Percentiles rank a stretch among this genome's conserved stretches.
These are phyloP conservation scores for Andrographis paniculata DNA, from an alignment of 305 asterid species.

Conservation along the genomic window DNA sequence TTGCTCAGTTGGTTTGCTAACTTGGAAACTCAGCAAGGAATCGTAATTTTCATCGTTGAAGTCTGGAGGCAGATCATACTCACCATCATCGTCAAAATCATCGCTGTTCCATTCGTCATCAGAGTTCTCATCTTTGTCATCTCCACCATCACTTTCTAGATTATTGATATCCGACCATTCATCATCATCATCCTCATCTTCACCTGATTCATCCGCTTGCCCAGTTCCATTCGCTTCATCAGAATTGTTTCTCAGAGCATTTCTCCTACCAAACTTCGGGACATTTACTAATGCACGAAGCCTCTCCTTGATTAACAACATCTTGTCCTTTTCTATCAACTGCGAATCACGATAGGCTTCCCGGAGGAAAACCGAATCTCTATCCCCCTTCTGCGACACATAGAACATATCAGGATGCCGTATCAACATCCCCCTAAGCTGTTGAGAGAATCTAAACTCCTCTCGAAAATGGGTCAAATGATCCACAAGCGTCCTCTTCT, in stretches of 20 bases:
- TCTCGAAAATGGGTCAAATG: conserved; percentile 92
- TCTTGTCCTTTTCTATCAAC: conserved; percentile 65
- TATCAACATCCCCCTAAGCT: conserved; percentile 90
- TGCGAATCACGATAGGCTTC: conserved; percentile 92
- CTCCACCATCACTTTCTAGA: conserved; percentile 44
- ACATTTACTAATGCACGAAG: conserved; percentile 76
- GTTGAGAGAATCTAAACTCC: conserved; percentile 93
- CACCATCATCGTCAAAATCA: conserved; percentile 36
- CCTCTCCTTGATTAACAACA: conserved; percentile 92
- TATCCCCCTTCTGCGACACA: conserved; percentile 82
- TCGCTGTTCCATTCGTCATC: conserved; percentile 66
- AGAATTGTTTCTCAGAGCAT: conserved; percentile 21
- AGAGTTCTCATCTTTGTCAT: conserved; percentile 21
- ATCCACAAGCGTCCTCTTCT: conserved; percentile 92
- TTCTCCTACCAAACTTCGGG: conserved; percentile 45
- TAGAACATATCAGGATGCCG: conserved; percentile 98
- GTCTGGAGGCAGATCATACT: conserved; percentile 71
- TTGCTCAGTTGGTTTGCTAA: conserved; percentile 26
- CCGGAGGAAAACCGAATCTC: conserved; percentile 92
- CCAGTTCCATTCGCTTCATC: conserved; percentile 30
- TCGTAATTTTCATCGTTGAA: conserved; percentile 41
- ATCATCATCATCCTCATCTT: conserved; percentile 51
- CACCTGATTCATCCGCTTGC: conserved; percentile 30
- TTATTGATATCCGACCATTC: conserved; percentile 69
- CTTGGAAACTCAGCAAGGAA: conserved; percentile 33